Conservation (phyloP, 108 stramenopile genomes). For the Nitzschia palea region DNA sequence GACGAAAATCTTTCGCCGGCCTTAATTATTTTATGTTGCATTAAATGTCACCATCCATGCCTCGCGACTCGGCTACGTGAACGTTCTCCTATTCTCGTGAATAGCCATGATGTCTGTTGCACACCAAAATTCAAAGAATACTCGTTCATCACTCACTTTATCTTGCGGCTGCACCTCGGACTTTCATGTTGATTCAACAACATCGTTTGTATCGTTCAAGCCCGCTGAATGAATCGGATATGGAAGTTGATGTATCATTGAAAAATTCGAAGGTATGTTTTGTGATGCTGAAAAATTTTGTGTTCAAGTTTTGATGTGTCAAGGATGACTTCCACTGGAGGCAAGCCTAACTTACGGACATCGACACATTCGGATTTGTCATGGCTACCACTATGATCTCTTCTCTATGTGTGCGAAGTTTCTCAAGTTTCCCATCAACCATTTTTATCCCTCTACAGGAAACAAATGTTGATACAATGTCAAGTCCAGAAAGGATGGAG, state of each 20-base stretch:
- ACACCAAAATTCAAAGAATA: not conserved
- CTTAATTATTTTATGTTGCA: too few species aligned
- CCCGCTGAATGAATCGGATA: not conserved
- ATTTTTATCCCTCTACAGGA: slow-evolving; percentile 7
- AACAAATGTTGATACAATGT: not conserved
- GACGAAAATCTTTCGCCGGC: not conserved
- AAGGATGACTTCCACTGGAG: too few species aligned
- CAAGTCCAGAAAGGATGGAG: not conserved
- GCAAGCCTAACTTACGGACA: too few species aligned
- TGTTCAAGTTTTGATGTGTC: slow-evolving; percentile 3
- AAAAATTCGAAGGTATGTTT: slow-evolving; percentile 19
- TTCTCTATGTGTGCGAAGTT: not conserved
- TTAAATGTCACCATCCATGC: not conserved
- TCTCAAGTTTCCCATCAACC: not conserved
- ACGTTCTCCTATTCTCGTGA: not conserved
- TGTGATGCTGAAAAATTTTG: slow-evolving; percentile 6
- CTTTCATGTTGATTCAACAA: not conserved
- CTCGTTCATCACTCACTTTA: not conserved
- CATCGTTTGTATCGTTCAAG: not conserved
- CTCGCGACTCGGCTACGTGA: not conserved
- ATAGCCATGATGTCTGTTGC: not conserved
- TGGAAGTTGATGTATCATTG: slow-evolving; percentile 1
- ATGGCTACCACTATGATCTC: not conserved
- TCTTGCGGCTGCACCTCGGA: not conserved
- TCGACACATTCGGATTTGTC: too few species aligned